A percentile compares a stretch with the other conserved stretches of the same genome.
These are phyloP conservation scores for Mucor lusitanicus DNA, from an alignment of 371 early-diverging fungal species.

Conservation along the genomic window DNA sequence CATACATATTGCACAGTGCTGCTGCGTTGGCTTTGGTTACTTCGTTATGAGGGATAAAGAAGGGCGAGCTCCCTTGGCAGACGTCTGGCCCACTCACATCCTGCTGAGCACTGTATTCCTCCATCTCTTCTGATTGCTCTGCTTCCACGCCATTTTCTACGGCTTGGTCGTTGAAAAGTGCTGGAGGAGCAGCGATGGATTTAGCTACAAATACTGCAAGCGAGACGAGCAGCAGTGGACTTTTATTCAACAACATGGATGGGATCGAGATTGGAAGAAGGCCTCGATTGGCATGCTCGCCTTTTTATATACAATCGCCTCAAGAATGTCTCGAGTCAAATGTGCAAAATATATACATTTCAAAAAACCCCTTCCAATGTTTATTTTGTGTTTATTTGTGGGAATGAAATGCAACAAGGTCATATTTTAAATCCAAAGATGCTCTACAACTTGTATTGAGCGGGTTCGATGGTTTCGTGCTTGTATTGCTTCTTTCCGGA, in stretches of 20 bases:
- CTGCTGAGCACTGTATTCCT: neutral
- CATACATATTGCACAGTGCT: neutral
- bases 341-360: neutral
- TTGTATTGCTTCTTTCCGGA: constrained; percentile 72
- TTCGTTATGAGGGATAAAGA: neutral
- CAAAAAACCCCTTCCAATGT: neutral
- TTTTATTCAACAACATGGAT: too few species aligned
- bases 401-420: neutral
- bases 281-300: neutral
- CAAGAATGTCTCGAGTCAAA: neutral
- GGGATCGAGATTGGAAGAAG: too few species aligned
- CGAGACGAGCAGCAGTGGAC: too few species aligned
- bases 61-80: neutral
- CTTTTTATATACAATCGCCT: neutral
- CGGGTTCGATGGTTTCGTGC: constrained; percentile 59
- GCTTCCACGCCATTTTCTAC: too few species aligned
- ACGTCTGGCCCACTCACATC: neutral
- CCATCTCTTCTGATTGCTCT: neutral
- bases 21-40: neutral
- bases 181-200: too few species aligned
- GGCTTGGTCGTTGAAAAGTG: too few species aligned
- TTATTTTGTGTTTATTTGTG: neutral
- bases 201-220: too few species aligned
- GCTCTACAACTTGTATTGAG: constrained; percentile 25
- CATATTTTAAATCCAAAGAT: neutral